Percentiles rank a stretch among this genome's conserved stretches.
These are phyloP conservation scores for Penicillium vulpinum DNA, from an alignment of 2,329 filamentous ascomycete species.

Conservation along the genomic window DNA sequence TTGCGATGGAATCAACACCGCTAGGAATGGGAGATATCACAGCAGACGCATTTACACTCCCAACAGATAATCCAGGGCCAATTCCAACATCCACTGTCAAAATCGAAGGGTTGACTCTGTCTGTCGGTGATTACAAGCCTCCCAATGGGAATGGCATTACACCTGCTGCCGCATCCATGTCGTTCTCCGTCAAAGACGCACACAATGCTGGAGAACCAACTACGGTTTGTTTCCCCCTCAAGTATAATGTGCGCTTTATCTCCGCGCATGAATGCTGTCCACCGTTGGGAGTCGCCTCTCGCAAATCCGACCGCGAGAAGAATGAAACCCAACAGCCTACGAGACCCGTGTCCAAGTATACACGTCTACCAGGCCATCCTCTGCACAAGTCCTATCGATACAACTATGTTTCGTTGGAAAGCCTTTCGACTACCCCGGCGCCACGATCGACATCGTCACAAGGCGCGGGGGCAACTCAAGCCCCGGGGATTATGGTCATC, in stretches of 20 bases:
- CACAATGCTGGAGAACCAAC: constrained; percentile 12
- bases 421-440: constrained; percentile 21
- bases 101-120: constrained; percentile 29
- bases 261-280: constrained; percentile 55
- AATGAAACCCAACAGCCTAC: constrained; percentile 1
- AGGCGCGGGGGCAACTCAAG: neutral
- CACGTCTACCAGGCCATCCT: constrained; percentile 41
- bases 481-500: constrained; percentile 33
- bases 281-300: constrained; percentile 38
- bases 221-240: constrained; percentile 42
- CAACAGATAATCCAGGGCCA: constrained; percentile 31
- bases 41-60: constrained; percentile 40
- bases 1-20: constrained; percentile 43
- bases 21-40: constrained; percentile 42
- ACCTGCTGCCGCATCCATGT: constrained; percentile 28
- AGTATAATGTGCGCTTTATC: constrained; percentile 56
- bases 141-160: constrained; percentile 15
- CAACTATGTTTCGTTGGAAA: constrained; percentile 31
- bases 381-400: constrained; percentile 39
- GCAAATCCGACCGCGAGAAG: neutral
- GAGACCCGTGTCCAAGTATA: constrained; percentile 14
- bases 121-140: constrained; percentile 18
- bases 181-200: constrained; percentile 24
- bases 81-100: constrained; percentile 16
- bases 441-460: constrained; percentile 11